Conservation (phyloP, 352 stramenopile genomes). For the Blastocystis sp. region DNA sequence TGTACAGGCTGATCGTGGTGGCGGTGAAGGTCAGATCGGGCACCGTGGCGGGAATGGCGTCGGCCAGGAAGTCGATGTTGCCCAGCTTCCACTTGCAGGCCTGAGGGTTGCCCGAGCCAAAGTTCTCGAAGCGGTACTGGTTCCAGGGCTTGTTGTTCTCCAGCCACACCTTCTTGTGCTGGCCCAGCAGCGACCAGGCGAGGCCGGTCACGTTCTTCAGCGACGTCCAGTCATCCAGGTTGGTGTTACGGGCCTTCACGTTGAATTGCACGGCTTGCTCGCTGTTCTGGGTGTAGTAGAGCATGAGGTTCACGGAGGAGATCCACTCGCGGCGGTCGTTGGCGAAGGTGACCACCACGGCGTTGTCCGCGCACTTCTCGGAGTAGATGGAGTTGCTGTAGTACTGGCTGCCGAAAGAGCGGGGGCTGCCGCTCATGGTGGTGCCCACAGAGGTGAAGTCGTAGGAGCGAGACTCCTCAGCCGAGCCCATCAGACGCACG, state of each 20-base stretch:
- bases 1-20: background rate
- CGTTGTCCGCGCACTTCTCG: background rate
- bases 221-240: background rate
- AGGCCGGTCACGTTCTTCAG: slow-evolving; percentile 23
- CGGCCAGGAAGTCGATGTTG: background rate
- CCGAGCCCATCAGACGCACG: background rate
- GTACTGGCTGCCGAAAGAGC: background rate
- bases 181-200: slow-evolving; percentile 7
- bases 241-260: background rate
- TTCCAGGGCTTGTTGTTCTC: slow-evolving; percentile 50
- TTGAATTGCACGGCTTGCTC: background rate
- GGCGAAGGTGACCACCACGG: background rate
- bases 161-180: slow-evolving; percentile 21
- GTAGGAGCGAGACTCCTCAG: slow-evolving; percentile 1
- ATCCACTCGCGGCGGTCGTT: slow-evolving; percentile 56
- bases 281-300: slow-evolving; percentile 33
- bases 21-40: slow-evolving; percentile 12
- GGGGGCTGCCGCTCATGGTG: background rate
- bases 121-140: slow-evolving; percentile 43
- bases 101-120: background rate
- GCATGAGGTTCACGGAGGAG: background rate
- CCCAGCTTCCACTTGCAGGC: slow-evolving; percentile 37
- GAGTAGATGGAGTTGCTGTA: slow-evolving; percentile 6
- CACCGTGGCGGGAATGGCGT: background rate
- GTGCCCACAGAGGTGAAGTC: background rate